phyloP scores from a whole-genome alignment of 2,329 filamentous ascomycete genomes.

The Sclerotinia borealis region DNA sequence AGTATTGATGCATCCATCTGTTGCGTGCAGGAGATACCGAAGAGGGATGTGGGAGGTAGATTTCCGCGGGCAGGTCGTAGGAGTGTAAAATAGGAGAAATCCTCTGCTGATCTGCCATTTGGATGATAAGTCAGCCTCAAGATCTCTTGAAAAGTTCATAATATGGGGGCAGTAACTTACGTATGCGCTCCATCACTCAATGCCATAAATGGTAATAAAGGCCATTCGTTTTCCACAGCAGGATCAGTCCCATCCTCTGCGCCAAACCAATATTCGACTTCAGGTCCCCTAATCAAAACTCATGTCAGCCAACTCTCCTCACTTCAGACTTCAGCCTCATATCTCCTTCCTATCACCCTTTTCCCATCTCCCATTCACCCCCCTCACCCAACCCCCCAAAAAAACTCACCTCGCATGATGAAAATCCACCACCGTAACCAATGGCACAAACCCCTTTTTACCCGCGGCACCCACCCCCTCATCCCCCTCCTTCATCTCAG shows the following conservation, averaged over 20 bases:
- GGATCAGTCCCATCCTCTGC: slow-evolving; percentile 69
- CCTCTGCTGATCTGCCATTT: slow-evolving; percentile 66
- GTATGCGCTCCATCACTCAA: slow-evolving; percentile 92
- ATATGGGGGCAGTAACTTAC: slow-evolving; percentile 42
- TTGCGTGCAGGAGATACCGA: slow-evolving; percentile 91
- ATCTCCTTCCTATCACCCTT: neutral
- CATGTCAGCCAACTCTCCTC: neutral
- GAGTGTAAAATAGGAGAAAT: slow-evolving; percentile 98
- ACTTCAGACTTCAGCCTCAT: slow-evolving; percentile 19
- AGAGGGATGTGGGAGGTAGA: slow-evolving; percentile 70
- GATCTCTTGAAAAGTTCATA: neutral
- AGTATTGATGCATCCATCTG: slow-evolving; percentile 79
- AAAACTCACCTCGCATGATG: slow-evolving; percentile 60
- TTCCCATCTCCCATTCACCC: neutral
- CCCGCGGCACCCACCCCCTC: slow-evolving; percentile 19
- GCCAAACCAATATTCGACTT: slow-evolving; percentile 90
- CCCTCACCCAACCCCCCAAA: neutral
- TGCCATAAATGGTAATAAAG: slow-evolving; percentile 90
- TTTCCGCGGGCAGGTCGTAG: slow-evolving; percentile 53
- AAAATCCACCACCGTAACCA: slow-evolving; percentile 77
- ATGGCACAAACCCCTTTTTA: slow-evolving; percentile 48
- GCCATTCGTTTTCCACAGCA: slow-evolving; percentile 80
- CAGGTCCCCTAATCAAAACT: slow-evolving; percentile 57
- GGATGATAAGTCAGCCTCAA: slow-evolving; percentile 6
- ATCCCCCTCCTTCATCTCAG: slow-evolving; percentile 17